Evolutionary conservation across 2,329 filamentous ascomycete genomes (phyloP), one percentile per base, ranked within the genome.

Genomic region (Eutypella sp.): DNA sequence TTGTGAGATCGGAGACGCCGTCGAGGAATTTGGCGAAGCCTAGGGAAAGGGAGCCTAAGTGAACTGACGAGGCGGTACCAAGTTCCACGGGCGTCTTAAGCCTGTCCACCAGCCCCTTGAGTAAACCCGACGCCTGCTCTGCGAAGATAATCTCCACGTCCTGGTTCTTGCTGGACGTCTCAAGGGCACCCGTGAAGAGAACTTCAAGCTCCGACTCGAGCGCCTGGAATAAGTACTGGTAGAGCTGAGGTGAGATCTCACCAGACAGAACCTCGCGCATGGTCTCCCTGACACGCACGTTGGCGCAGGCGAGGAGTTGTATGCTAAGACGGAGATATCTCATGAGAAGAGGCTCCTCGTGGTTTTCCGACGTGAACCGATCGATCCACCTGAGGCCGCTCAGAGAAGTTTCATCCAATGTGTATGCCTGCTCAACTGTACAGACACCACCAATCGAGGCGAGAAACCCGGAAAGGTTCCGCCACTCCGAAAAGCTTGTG

Each of bases 1-100:
- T 78, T 8, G 72, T 63, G 11, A 72, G 77, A 47, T 85, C 82
- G 3, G 73, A 59, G 8, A 79, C 65, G 5, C 76, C 74, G 51
- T 85, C 79, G 34, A 86, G 62, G 50, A 85, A 86, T 51, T 81
- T 85, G 27, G 82, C 81, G 58, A 86, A 83, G 58, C 78, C 84
- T 34, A 87, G 69, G 1, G 81, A 78, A 34, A 86, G 66, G 3
- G 75, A 73, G 13, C 82, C 82, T 9, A 87, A 73, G 51, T 85
- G 80, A 24, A 86, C 73, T 2, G 79, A 80, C 10, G 82, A 77
- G 5, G 81, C 77, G 2, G 79, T 74, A 9, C 78, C 78, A 10
- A 82, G 69, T 54, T 87, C 82, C 2, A 79, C 74, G 3, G 81
- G 78, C 3, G 75, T 82, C 47, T 84, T 80, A 3, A 86, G 66